Conservation (phyloP, 306 rosid species). For the Cyamopsis tetragonoloba region DNA sequence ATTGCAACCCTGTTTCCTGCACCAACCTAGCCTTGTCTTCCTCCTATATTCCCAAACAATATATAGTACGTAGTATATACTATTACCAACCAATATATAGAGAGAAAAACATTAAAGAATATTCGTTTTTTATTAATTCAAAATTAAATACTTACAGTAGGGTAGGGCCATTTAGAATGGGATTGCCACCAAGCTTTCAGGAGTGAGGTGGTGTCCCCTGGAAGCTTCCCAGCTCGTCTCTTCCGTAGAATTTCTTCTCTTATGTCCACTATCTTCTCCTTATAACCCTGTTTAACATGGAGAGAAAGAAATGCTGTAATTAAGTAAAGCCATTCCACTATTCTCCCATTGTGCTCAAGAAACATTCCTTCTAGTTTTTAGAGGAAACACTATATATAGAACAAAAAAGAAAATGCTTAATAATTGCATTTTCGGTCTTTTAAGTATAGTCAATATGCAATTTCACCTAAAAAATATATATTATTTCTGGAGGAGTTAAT, state of each 20-base stretch:
- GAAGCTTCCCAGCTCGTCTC: conserved; percentile 95
- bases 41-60: conserved; percentile 58
- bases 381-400: too few species aligned
- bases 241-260: conserved; percentile 89
- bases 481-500: too few species aligned
- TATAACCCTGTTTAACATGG: conserved; percentile 85
- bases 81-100: background rate
- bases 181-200: conserved; percentile 97
- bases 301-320: background rate
- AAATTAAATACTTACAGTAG: conserved; percentile 90
- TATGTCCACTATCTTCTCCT: conserved; percentile 86
- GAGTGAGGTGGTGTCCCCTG: conserved; percentile 94
- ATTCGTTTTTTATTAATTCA: too few species aligned
- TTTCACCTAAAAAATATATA: too few species aligned
- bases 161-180: conserved; percentile 99
- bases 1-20: conserved; percentile 89
- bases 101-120: too few species aligned
- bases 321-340: background rate
- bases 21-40: conserved; percentile 91
- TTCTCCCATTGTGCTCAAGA: background rate
- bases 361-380: too few species aligned
- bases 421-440: too few species aligned
- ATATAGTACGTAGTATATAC: too few species aligned
- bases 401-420: too few species aligned
- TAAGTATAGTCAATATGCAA: too few species aligned